Conservation (phyloP, 495 filamentous ascomycete genomes). For the Astrothelium macrocarpum region DNA sequence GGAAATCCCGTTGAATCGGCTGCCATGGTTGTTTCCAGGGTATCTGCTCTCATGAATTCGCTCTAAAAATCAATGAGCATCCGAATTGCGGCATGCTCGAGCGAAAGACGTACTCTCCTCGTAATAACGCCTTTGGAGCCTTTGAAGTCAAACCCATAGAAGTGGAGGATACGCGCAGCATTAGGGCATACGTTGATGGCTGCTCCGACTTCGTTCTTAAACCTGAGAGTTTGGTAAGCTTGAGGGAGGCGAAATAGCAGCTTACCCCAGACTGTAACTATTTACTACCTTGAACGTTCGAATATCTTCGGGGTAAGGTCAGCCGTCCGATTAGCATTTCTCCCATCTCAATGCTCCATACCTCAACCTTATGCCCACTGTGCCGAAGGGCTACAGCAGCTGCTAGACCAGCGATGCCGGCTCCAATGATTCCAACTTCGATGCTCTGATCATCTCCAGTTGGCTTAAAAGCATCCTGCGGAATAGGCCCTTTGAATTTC, state of each 20-base stretch:
- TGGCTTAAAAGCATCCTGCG: neutral
- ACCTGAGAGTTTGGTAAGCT: conserved; percentile 7
- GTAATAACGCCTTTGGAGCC: neutral
- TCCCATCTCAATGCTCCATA: neutral
- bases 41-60: conserved; percentile 5
- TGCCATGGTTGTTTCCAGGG: conserved; percentile 1
- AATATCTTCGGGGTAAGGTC: neutral
- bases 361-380: conserved; percentile 44
- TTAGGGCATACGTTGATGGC: conserved; percentile 15
- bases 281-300: neutral
- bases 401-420: conserved; percentile 48
- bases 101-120: neutral
- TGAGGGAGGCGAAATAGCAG: neutral
- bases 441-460: conserved; percentile 13
- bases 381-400: conserved; percentile 46
- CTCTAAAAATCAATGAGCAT: neutral
- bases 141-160: conserved; percentile 10
- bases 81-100: too few species aligned
- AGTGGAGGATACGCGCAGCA: conserved; percentile 1
- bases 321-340: neutral
- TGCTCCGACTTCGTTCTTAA: conserved; percentile 16
- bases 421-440: conserved; percentile 45
- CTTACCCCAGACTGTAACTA: neutral
- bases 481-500: neutral
- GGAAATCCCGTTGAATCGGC: neutral